A percentile compares a stretch with the other conserved stretches of the same genome.
These are phyloP conservation scores for Cucurbita moschata DNA, from an alignment of 306 rosid species.

Conservation along the genomic window DNA sequence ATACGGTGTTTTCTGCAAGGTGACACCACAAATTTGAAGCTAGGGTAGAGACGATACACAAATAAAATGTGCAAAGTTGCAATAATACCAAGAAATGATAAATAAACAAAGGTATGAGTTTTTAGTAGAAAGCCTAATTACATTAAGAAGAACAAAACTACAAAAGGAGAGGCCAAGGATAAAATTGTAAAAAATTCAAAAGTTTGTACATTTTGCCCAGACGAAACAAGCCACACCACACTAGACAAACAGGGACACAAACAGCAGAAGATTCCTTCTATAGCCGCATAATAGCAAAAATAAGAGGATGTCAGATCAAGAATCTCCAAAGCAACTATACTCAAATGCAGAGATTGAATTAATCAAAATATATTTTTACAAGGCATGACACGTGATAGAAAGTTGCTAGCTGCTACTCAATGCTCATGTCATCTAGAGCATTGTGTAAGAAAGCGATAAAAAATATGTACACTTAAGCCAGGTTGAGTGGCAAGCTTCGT, in stretches of 20 bases:
- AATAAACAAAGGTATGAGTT: background rate
- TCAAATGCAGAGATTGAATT: background rate
- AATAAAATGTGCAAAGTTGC: background rate
- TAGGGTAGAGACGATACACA: background rate
- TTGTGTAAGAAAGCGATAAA: background rate
- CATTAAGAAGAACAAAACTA: background rate
- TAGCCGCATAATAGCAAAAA: background rate
- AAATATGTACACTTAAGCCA: background rate
- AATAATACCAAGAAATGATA: background rate
- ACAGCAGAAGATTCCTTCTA: background rate
- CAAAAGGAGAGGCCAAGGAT: background rate
- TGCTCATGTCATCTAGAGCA: background rate
- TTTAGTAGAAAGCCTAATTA: background rate
- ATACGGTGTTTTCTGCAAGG: constrained; percentile 55
- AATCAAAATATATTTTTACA: background rate
- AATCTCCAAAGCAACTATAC: background rate
- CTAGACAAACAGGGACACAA: background rate
- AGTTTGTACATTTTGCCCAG: background rate
- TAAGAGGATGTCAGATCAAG: background rate
- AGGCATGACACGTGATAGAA: background rate
- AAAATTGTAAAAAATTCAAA: background rate
- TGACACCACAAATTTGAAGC: constrained; percentile 1
- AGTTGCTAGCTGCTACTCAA: background rate
- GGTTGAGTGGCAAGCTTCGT: background rate
- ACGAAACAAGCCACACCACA: background rate